These are phyloP conservation scores for Huntiella decipiens DNA, from an alignment of 2,329 filamentous ascomycete species.

Conservation along the genomic window DNA sequence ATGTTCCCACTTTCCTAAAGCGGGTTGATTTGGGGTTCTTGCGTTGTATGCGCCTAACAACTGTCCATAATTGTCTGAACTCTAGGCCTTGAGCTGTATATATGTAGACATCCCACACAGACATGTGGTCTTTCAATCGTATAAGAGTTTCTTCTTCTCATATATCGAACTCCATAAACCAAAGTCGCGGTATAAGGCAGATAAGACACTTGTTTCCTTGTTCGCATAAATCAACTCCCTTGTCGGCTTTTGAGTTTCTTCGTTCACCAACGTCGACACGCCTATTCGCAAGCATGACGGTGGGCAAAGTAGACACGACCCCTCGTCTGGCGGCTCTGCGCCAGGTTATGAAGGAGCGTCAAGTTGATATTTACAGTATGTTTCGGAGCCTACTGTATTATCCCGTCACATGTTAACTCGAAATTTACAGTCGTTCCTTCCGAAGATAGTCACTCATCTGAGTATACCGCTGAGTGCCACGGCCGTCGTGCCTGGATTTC, in stretches of 20 bases:
- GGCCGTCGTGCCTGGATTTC: constrained; percentile 78
- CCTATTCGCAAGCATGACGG: constrained; percentile 16
- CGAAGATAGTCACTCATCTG: constrained; percentile 91
- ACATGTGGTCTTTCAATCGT: too few species aligned
- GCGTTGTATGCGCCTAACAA: too few species aligned
- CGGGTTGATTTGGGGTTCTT: too few species aligned
- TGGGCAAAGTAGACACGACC: constrained; percentile 34
- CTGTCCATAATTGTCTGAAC: too few species aligned
- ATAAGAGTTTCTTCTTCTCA: too few species aligned
- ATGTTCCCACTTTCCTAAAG: too few species aligned
- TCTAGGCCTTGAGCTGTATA: too few species aligned
- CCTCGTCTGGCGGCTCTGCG: constrained; percentile 58
- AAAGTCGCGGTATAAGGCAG: too few species aligned
- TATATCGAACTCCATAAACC: too few species aligned
- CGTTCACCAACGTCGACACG: background rate
- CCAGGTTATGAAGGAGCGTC: constrained; percentile 68
- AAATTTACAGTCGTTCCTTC: constrained; percentile 61
- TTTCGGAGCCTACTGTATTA: constrained; percentile 12
- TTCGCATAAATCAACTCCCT: too few species aligned
- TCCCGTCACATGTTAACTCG: constrained; percentile 19
- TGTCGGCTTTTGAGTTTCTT: background rate
- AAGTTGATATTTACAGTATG: constrained; percentile 83
- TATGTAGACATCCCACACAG: too few species aligned
- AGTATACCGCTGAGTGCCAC: constrained; percentile 96
- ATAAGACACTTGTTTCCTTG: too few species aligned